These are phyloP conservation scores for Penicillium sp. DNA, from an alignment of 2,329 filamentous ascomycete genomes.

Conservation along the genomic window DNA sequence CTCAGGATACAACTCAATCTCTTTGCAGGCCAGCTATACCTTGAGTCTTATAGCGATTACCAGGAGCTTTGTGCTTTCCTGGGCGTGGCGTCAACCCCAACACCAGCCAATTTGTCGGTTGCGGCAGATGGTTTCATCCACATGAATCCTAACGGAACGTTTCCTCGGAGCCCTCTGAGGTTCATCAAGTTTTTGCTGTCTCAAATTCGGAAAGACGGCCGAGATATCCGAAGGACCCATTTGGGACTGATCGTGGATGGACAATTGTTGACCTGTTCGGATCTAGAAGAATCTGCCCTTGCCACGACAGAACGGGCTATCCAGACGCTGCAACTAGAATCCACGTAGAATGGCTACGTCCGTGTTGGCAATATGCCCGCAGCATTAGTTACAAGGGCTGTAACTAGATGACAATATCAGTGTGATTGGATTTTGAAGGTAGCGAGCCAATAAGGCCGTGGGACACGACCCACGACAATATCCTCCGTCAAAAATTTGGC, in stretches of 20 bases:
- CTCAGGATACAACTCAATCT: slow-evolving; percentile 53
- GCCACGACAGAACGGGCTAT: neutral
- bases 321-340: neutral
- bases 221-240: slow-evolving; percentile 41
- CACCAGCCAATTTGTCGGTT: slow-evolving; percentile 20
- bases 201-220: slow-evolving; percentile 31
- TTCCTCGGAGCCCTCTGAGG: slow-evolving; percentile 37
- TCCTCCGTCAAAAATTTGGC: neutral
- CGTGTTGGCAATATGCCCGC: too few relatives aligned
- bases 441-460: too few relatives aligned
- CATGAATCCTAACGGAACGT: slow-evolving; percentile 13
- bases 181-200: slow-evolving; percentile 38
- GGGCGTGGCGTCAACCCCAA: slow-evolving; percentile 14
- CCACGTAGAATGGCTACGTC: too few relatives aligned
- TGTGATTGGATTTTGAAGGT: too few relatives aligned
- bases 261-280: slow-evolving; percentile 18
- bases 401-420: too few relatives aligned
- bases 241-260: slow-evolving; percentile 41
- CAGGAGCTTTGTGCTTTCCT: slow-evolving; percentile 19
- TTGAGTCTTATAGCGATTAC: slow-evolving; percentile 53
- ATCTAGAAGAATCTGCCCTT: neutral
- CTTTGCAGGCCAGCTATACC: slow-evolving; percentile 63
- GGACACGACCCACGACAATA: too few relatives aligned
- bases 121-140: slow-evolving; percentile 22
- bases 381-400: too few relatives aligned